These are phyloP conservation scores for Phaeosphaeria sp. DNA, from an alignment of 2,329 filamentous ascomycete genomes.

Conservation along the genomic window DNA sequence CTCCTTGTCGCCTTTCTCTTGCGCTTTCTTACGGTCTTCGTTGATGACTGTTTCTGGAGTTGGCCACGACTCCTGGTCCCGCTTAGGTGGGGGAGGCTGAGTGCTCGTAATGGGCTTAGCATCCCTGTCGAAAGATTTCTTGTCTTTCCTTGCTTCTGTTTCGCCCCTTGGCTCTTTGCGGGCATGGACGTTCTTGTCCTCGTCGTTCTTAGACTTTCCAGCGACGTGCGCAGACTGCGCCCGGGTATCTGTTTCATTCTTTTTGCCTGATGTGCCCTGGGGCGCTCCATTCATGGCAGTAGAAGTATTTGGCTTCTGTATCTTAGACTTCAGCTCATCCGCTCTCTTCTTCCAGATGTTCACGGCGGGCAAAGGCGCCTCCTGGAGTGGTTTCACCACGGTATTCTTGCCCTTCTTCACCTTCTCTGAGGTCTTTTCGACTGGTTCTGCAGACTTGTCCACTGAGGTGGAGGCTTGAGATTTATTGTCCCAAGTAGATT, in stretches of 20 bases:
- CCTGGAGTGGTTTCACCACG: slow-evolving; percentile 69
- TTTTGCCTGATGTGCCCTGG: slow-evolving; percentile 27
- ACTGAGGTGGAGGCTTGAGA: slow-evolving; percentile 67
- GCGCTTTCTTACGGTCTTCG: slow-evolving; percentile 76
- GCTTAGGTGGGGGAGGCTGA: slow-evolving; percentile 67
- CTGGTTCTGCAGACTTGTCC: slow-evolving; percentile 65
- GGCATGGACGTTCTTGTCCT: slow-evolving; percentile 30
- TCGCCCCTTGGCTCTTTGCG: slow-evolving; percentile 38
- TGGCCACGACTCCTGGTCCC: slow-evolving; percentile 84
- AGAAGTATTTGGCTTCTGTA: slow-evolving; percentile 52
- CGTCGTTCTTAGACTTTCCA: slow-evolving; percentile 29
- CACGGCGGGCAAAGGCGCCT: slow-evolving; percentile 81
- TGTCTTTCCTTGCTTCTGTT: slow-evolving; percentile 36
- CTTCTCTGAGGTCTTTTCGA: slow-evolving; percentile 61
- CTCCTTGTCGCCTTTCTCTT: slow-evolving; percentile 71
- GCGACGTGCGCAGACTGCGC: slow-evolving; percentile 28
- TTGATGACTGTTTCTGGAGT: slow-evolving; percentile 81
- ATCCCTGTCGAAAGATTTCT: slow-evolving; percentile 39
- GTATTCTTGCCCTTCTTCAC: slow-evolving; percentile 51
- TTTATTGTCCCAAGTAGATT: slow-evolving; percentile 72
- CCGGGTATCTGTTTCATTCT: slow-evolving; percentile 26
- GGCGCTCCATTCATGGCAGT: slow-evolving; percentile 26
- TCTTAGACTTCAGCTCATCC: slow-evolving; percentile 67
- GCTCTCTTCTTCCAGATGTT: slow-evolving; percentile 88
- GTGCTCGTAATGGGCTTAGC: slow-evolving; percentile 27